Base-by-base conservation (phyloP, 2,329 filamentous ascomycete genomes). In the Cytospora leucostoma region DNA sequence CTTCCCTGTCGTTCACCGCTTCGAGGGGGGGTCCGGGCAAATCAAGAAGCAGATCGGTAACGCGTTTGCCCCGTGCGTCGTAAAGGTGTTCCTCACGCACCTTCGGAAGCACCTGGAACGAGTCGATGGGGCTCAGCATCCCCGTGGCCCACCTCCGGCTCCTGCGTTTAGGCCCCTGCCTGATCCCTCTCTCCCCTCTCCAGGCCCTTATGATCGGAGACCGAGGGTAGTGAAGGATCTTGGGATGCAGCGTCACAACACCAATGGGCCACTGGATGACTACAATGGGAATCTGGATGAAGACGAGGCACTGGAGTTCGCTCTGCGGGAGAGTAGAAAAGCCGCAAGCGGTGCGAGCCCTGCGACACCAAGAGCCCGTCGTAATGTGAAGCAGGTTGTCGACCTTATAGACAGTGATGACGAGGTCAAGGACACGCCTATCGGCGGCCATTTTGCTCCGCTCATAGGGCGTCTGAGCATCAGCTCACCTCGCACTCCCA, bases 11-110 rank as follows among this genome's bases (percentile, higher is more conserved):
- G 71, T 76, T 1, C 88, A 91, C 71, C 72, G 73, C 0, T 94
- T 94, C 69, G 65, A 75, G 0, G 76, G 75, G 0, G 44, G 2
- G 12, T 32, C 17, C 1, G 76, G 73, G 0, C 71, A 73, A 6
- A 76, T 84, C 15, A 82, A 82, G 67, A 82, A 79, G 66, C 90
- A 93, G 71, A 90, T 94, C 66, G 91, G 91, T 0, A 94, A 95
- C 70, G 91, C 91, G 0, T 92, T 94, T 17, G 89, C 91, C 0
- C 84, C 90, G 0, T 77, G 76, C 32, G 81, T 82, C 0, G 84
- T 84, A 1, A 74, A 75, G 33, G 74, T 80, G 0, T 68, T 86
- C 0, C 85, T 82, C 64, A 70, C 72, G 17, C 81, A 84, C 55
- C 69, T 86, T 4, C 73, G 78, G 17, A 64, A 70, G 4, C 83